Base-by-base conservation (phyloP, 2,329 filamentous ascomycete genomes). In the Beauveria brongniartii region DNA sequence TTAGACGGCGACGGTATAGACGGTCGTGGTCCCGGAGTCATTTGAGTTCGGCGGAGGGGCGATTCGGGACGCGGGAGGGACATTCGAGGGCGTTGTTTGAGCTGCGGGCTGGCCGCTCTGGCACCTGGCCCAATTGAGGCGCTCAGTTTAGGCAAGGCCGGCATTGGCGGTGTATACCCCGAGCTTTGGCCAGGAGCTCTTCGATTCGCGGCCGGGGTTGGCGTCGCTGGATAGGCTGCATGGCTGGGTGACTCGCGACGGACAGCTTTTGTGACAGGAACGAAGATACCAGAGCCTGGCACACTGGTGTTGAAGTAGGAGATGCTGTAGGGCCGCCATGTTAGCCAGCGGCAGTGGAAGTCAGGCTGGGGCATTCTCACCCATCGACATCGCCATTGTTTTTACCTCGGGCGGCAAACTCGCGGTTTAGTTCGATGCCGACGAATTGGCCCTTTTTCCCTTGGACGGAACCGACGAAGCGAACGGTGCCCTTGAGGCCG, bases 381-480 rank as follows among this genome's bases (percentile, higher is more conserved):
- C 93, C 94, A 67, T 97, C 93, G 59, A 97, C 94, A 73, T 96
- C 92, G 65, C 94, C 94, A 69, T 84, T 95, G 71, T 99, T 99
- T 80, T 99, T 99, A 40, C 94, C 94, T 70, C 89, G 85, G 56
- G 81, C 74, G 40, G 92, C 90, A 77, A 88, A 95, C 66, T 96
- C 90, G 58, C 84, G 79, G 68, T 88, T 85, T 64, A 99, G 80
- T 74, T 99, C 94, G 41, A 99, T 90, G 51, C 94, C 94, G 37
- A 91, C 92, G 78, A 99, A 99, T 22, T 84, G 83, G 55, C 94
- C 94, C 67, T 89, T 91, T 78, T 96, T 97, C 64, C 92, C 92
- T 67, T 87, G 84, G 46, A 99, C 93, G 44, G 80, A 80, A 50
- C 94, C 94, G 64, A 97, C 80, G 71, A 96, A 99, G 71, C 90